Evolutionary conservation across 208 protist genomes (phyloP).

Genomic region (Trypanosoma scelopori): DNA sequence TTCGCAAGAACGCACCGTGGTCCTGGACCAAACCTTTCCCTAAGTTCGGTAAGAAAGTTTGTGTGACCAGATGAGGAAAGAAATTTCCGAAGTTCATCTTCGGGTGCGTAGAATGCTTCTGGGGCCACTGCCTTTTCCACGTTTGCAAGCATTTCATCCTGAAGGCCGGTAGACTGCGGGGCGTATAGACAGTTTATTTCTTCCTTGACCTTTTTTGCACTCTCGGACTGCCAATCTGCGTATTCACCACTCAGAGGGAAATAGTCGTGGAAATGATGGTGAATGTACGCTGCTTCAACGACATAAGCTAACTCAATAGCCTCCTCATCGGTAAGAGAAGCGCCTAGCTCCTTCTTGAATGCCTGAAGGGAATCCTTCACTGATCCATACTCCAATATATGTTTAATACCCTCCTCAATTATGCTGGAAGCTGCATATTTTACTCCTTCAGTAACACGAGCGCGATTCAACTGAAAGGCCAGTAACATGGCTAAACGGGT

Average conservation of each 20-base stretch:
- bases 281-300: constrained; percentile 62
- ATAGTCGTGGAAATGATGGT: constrained; percentile 83
- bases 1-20: constrained; percentile 57
- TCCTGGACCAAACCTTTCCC: constrained; percentile 52
- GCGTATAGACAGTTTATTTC: constrained; percentile 47
- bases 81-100: constrained; percentile 62
- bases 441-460: constrained; percentile 31
- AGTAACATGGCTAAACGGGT: constrained; percentile 63
- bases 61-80: constrained; percentile 58
- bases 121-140: constrained; percentile 46
- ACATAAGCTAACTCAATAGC: constrained; percentile 63
- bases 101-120: constrained; percentile 66
- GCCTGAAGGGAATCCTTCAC: constrained; percentile 27
- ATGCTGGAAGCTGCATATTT: constrained; percentile 28
- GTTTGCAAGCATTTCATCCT: constrained; percentile 46
- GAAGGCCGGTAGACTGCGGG: constrained; percentile 35
- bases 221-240: constrained; percentile 56
- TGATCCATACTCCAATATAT: constrained; percentile 40
- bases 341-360: constrained; percentile 62
- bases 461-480: constrained; percentile 58
- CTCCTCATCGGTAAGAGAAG: constrained; percentile 67
- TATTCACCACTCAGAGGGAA: constrained; percentile 67
- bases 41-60: constrained; percentile 59
- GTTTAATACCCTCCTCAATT: constrained; percentile 54
- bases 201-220: constrained; percentile 32